Evolutionary conservation across 176 grass and related monocot species (phyloP), one percentile per base, ranked within the genome.

Genomic region (Triticum urartu): DNA sequence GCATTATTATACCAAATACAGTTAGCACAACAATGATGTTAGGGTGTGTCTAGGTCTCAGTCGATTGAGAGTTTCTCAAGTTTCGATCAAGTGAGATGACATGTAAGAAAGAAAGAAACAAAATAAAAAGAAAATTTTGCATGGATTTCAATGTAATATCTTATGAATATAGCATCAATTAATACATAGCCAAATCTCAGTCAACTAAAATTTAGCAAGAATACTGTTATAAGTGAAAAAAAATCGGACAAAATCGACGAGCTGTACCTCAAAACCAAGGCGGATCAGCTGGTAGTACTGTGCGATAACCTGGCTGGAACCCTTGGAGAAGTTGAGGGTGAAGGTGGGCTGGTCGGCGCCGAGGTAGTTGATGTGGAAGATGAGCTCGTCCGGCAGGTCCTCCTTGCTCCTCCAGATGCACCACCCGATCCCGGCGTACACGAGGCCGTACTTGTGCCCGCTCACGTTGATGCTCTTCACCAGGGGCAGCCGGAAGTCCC

Each of bases 311-410:
- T 97, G 95, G 88, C 95, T 97, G 6, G 95, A 97, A 75, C 95
- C 95, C 82, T 97, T 97, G 81, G 95, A 97, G 92, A 97, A 97
- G 86, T 97, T 97, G 72, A 97, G 89, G 50, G 95, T 97, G 89
- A 97, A 97, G 26, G 95, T 97, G 58, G 95, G 95, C 83, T 97
- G 95, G 78, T 97, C 95, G n/a, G 95, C 78, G 75, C 95, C 95
- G 5, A 97, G 95, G 84, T 97, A 97, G 76, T 97, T 97, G 89
- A 94, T 97, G 87, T 97, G 95, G 86, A 97, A 97, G 90, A 97
- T 94, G 84, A 94, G 95, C 64, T 97, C 95, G n/a, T 94, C 95
- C 1, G 95, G 95, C 47, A 97, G 86, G 74, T 94, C 95, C 45
- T 86, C 90, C 90, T 97, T 97, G 90, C 5, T 88, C 79, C 92